These are phyloP conservation scores for Mycotypha africana DNA, from an alignment of 371 early-diverging fungal species.

Conservation along the genomic window DNA sequence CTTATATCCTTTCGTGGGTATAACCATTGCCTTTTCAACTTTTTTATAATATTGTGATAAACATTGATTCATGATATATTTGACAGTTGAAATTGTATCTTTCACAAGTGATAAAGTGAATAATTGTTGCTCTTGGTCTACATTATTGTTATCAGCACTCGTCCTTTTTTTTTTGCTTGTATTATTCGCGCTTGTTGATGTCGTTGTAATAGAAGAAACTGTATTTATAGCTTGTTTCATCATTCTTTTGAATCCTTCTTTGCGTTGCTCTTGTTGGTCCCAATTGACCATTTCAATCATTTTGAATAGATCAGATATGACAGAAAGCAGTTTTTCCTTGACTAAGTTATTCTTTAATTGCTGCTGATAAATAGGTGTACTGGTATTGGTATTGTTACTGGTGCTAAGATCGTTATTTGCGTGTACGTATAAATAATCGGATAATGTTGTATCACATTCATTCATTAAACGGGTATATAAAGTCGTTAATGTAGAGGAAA, in stretches of 20 bases:
- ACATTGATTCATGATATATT: slow-evolving; percentile 29
- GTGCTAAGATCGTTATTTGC: no score
- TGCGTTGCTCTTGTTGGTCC: slow-evolving; percentile 5
- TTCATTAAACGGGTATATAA: slow-evolving; percentile 35
- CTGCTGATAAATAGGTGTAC: slow-evolving; percentile 1
- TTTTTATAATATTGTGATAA: slow-evolving; percentile 29
- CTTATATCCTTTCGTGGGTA: slow-evolving; percentile 29
- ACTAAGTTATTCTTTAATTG: background rate
- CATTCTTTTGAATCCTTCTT: no score
- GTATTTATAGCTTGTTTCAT: no score
- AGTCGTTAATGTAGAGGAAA: slow-evolving; percentile 37
- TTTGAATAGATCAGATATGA: slow-evolving; percentile 28
- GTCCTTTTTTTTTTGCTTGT: no score
- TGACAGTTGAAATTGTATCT: slow-evolving; percentile 11
- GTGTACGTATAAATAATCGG: slow-evolving; percentile 4
- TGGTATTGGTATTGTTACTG: no score
- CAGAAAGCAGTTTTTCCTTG: slow-evolving; percentile 19
- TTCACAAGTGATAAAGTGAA: no score
- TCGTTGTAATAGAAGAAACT: no score
- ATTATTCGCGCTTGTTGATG: no score
- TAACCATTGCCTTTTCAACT: slow-evolving; percentile 33
- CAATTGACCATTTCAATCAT: slow-evolving; percentile 46
- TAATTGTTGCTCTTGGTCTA: no score
- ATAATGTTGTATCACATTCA: slow-evolving; percentile 33
- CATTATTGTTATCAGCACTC: no score